Conservation (phyloP, 2,329 filamentous ascomycete species). For the Nectriaceae sp. region DNA sequence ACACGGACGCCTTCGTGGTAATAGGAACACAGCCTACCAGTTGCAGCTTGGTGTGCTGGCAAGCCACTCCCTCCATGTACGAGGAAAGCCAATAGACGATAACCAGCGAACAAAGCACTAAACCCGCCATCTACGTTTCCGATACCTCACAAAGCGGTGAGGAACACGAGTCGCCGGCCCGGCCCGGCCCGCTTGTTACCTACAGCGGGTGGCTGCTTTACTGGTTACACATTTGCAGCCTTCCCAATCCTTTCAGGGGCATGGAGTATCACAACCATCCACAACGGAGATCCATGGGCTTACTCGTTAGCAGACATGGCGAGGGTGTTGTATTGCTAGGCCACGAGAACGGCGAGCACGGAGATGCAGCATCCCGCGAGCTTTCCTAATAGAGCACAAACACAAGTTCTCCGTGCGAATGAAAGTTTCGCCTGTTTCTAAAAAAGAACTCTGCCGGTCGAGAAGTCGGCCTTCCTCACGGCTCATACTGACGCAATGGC, state of each 20-base stretch:
- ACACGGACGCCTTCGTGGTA: no score
- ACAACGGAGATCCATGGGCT: no score
- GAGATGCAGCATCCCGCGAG: neutral
- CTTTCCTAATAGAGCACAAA: neutral
- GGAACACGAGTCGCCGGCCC: neutral
- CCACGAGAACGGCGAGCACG: slow-evolving; percentile 1
- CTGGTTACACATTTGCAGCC: no score
- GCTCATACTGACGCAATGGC: neutral
- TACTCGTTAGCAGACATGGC: no score
- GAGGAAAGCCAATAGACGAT: no score
- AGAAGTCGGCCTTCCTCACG: neutral
- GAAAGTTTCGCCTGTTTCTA: neutral
- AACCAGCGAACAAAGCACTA: slow-evolving; percentile 4
- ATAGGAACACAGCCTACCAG: no score
- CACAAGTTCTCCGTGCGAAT: neutral
- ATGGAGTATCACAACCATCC: no score
- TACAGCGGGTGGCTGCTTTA: neutral
- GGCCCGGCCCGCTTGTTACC: neutral
- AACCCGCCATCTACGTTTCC: neutral
- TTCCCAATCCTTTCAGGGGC: no score
- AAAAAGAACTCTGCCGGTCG: neutral
- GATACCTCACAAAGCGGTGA: neutral
- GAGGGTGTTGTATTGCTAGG: neutral
- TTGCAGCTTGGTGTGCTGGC: no score
- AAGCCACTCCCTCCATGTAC: no score